Percentiles rank a stretch among this genome's conserved stretches.
Conservation (phyloP, 306 rosid genomes). For the Pterocarpus macrocarpus region DNA sequence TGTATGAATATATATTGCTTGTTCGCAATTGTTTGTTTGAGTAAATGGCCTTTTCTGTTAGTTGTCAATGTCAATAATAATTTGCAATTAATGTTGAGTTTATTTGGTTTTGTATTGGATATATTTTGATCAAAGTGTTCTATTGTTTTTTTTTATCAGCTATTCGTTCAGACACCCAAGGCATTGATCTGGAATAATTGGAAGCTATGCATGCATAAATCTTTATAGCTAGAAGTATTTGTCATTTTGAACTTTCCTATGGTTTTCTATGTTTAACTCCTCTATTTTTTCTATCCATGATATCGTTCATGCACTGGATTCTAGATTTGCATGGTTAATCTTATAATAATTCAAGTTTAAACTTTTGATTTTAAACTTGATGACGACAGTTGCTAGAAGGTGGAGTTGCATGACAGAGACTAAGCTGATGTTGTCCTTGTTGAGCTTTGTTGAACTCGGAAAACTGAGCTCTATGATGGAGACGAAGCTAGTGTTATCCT, state of each 20-base stretch:
- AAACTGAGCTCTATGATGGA: too few species aligned
- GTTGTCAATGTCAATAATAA: neutral
- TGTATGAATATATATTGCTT: neutral
- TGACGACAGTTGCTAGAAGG: neutral
- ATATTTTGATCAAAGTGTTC: slow-evolving; percentile 38
- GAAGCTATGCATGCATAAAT: slow-evolving; percentile 29
- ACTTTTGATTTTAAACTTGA: slow-evolving; percentile 19
- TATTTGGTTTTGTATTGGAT: slow-evolving; percentile 9
- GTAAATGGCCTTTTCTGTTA: slow-evolving; percentile 15
- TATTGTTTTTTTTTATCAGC: slow-evolving; percentile 53
- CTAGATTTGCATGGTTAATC: slow-evolving; percentile 41
- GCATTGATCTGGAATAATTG: slow-evolving; percentile 42
- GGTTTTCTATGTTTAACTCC: slow-evolving; percentile 31
- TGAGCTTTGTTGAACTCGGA: too few species aligned
- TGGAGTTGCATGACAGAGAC: too few species aligned
- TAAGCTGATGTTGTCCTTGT: too few species aligned
- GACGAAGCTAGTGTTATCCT: too few species aligned
- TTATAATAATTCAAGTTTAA: slow-evolving; percentile 47
- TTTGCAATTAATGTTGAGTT: neutral
- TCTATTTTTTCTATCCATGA: slow-evolving; percentile 33
- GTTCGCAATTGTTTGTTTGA: neutral
- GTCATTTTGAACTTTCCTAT: slow-evolving; percentile 30
- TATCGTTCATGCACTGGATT: slow-evolving; percentile 30
- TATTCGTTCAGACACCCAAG: slow-evolving; percentile 62
- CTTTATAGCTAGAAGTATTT: slow-evolving; percentile 26